Evolutionary conservation across 2,329 filamentous ascomycete genomes (phyloP).

Genomic region (Didymosphaeria variabile): DNA sequence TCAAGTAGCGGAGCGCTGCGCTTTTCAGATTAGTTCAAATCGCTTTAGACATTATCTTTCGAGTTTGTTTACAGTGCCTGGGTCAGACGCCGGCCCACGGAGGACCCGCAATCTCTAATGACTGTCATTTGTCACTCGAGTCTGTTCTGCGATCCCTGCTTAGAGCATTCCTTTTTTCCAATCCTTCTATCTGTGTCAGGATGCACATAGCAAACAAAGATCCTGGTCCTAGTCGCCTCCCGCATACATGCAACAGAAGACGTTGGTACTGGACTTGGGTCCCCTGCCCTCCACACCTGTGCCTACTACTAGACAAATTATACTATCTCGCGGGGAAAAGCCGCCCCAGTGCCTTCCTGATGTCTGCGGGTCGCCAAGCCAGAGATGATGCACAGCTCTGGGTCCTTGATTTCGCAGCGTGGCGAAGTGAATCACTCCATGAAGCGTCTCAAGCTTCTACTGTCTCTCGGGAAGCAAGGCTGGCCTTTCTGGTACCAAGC

Average conservation of each 20-base stretch:
- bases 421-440: background rate
- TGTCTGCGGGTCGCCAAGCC: background rate
- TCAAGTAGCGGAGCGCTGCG: slow-evolving; percentile 22
- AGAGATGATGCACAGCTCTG: background rate
- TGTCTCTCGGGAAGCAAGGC: background rate
- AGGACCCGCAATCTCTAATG: background rate
- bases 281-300: background rate
- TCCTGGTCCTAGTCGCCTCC: background rate
- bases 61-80: background rate
- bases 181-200: background rate
- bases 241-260: background rate
- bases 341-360: background rate
- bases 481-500: background rate
- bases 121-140: background rate
- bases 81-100: background rate
- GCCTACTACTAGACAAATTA: background rate
- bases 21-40: background rate
- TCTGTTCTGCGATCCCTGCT: background rate
- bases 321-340: background rate
- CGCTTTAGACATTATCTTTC: background rate
- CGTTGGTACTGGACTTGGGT: background rate
- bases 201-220: background rate
- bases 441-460: background rate
- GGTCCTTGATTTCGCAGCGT: background rate
- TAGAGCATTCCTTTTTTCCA: background rate